Percentiles rank a stretch among this genome's conserved stretches.
phyloP scores from a whole-genome alignment of 106 monocot genomes.

The Dioscorea zingiberensis region DNA sequence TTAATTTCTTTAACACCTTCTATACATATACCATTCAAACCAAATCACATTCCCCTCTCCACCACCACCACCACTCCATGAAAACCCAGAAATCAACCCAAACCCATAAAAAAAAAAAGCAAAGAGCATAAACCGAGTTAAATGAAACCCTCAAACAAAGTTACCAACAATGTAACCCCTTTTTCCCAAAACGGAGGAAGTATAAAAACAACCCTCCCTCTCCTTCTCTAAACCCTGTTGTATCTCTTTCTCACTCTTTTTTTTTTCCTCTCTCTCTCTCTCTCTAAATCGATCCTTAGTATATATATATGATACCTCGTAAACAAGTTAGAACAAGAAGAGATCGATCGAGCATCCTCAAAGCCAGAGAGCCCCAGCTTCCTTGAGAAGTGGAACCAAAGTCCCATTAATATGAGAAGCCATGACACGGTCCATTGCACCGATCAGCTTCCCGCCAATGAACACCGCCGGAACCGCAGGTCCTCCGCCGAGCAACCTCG shows the following conservation, averaged over 20 bases:
- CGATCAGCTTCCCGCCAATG: slow-evolving; percentile 90
- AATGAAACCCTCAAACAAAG: neutral
- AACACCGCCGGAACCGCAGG: slow-evolving; percentile 47
- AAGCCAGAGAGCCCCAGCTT: slow-evolving; percentile 96
- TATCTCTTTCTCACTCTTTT: neutral
- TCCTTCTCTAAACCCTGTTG: neutral
- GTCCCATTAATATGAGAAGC: slow-evolving; percentile 85
- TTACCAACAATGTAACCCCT: too few species aligned
- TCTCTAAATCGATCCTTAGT: slow-evolving; percentile 5
- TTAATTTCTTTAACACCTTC: neutral
- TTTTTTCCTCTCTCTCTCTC: neutral
- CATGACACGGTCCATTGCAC: slow-evolving; percentile 84
- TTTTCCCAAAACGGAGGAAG: slow-evolving; percentile 13
- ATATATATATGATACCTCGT: neutral
- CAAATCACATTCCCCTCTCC: neutral
- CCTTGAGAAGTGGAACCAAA: slow-evolving; percentile 82
- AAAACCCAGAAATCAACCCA: neutral
- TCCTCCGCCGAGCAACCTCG: slow-evolving; percentile 25
- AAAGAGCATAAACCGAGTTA: neutral
- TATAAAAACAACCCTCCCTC: slow-evolving; percentile 13
- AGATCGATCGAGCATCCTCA: neutral
- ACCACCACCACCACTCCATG: neutral
- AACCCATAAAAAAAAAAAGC: neutral
- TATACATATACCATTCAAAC: neutral
- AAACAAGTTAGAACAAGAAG: too few species aligned